phyloP scores from a whole-genome alignment of 1,139 yeast species.

The Magnusiomyces clavatus region DNA sequence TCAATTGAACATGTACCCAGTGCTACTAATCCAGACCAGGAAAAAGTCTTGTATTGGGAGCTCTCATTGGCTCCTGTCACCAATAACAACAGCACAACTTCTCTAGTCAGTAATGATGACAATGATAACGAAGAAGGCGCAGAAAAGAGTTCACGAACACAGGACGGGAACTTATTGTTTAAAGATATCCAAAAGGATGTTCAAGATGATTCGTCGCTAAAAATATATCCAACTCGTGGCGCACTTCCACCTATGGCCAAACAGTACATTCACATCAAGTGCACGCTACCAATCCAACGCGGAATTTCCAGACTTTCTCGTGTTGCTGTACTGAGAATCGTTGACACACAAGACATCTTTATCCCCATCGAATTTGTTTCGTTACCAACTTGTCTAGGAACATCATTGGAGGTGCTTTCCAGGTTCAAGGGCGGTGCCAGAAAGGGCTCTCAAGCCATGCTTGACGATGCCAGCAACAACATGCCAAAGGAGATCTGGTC shows the following conservation, averaged over 20 bases:
- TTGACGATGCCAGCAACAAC: constrained; percentile 17
- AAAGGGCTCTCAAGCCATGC: constrained; percentile 16
- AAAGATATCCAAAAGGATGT: neutral
- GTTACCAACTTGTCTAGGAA: constrained; percentile 30
- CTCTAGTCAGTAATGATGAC: constrained; percentile 3
- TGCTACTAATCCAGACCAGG: constrained; percentile 3
- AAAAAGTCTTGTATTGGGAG: constrained; percentile 2
- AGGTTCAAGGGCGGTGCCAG: constrained; percentile 28
- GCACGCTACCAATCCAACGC: constrained; percentile 1
- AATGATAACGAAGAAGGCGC: constrained; percentile 4
- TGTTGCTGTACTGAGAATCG: constrained; percentile 26
- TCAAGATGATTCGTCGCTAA: constrained; percentile 8
- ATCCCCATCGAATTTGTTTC: constrained; percentile 26
- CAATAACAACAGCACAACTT: no score
- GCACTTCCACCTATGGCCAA: constrained; percentile 24
- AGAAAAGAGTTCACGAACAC: constrained; percentile 17
- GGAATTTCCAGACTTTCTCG: constrained; percentile 15
- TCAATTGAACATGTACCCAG: constrained; percentile 8
- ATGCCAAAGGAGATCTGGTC: constrained; percentile 32
- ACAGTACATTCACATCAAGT: constrained; percentile 15
- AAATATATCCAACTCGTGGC: constrained; percentile 20
- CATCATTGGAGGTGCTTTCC: constrained; percentile 25
- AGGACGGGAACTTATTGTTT: neutral
- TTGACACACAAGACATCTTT: constrained; percentile 31
- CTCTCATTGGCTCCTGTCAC: constrained; percentile 8